These are phyloP conservation scores for Peniophora sp. DNA, from an alignment of 1,284 basidiomycete species.

Conservation along the genomic window DNA sequence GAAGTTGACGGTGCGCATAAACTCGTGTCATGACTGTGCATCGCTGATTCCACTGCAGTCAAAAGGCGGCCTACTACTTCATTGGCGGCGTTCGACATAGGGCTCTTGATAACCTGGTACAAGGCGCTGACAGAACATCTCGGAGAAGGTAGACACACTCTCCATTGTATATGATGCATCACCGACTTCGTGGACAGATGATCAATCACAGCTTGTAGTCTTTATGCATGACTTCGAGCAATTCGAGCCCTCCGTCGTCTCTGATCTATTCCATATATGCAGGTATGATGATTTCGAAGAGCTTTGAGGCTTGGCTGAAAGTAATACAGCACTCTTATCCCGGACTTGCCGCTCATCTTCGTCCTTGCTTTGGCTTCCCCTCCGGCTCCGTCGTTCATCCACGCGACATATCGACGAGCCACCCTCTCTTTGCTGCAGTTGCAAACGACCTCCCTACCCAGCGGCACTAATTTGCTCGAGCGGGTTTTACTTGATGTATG, in stretches of 20 bases:
- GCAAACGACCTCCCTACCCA: slow-evolving; percentile 38
- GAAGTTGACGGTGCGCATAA: slow-evolving; percentile 21
- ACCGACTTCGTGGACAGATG: slow-evolving; percentile 7
- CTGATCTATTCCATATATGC: slow-evolving; percentile 62
- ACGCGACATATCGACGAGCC: slow-evolving; percentile 46
- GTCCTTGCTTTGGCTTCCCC: slow-evolving; percentile 51
- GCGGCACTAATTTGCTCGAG: slow-evolving; percentile 37
- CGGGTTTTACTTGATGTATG: slow-evolving; percentile 27
- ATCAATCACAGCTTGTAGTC: slow-evolving; percentile 35
- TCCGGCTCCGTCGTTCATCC: slow-evolving; percentile 45
- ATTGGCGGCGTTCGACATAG: slow-evolving; percentile 54
- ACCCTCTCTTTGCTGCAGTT: slow-evolving; percentile 51
- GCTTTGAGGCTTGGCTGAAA: slow-evolving; percentile 8
- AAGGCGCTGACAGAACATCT: slow-evolving; percentile 21
- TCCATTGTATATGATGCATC: background rate
- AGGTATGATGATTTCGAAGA: slow-evolving; percentile 32
- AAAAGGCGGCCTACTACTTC: slow-evolving; percentile 41
- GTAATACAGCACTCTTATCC: slow-evolving; percentile 27
- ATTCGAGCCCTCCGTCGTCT: slow-evolving; percentile 48
- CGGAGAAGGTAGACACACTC: slow-evolving; percentile 25
- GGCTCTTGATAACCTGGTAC: slow-evolving; percentile 52
- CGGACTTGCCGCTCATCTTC: slow-evolving; percentile 51
- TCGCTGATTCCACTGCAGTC: slow-evolving; percentile 10
- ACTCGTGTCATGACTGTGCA: background rate
- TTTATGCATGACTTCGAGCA: slow-evolving; percentile 66